Evolutionary conservation across 192 early-diverging fungal species (phyloP).

Genomic region (Borealophlyctis nickersoniae): DNA sequence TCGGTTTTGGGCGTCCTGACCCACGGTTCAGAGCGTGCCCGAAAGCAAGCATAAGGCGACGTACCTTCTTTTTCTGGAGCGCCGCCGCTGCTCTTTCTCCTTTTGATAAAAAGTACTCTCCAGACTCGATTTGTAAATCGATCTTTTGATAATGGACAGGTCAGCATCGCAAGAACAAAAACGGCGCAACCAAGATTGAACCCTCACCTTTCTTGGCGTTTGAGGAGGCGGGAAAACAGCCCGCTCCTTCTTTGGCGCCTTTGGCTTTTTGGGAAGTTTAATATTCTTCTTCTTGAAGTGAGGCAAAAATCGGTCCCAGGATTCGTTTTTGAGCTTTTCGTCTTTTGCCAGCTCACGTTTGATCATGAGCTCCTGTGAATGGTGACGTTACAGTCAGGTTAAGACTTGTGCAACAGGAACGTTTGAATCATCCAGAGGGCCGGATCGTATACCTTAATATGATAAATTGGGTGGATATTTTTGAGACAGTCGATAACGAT

Average conservation of each 20-base stretch:
- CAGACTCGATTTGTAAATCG: conserved; percentile 88
- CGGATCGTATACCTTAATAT: conserved; percentile 73
- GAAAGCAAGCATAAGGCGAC: too few relatives aligned
- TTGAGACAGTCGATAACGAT: conserved; percentile 98
- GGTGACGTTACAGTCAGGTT: background rate
- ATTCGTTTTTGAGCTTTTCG: conserved; percentile 85
- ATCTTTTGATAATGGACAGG: too few relatives aligned
- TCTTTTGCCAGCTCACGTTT: conserved; percentile 97
- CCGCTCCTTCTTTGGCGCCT: conserved; percentile 75
- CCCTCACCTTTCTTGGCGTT: conserved; percentile 69
- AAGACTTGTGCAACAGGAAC: conserved; percentile 1
- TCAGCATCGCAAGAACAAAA: too few relatives aligned
- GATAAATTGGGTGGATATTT: conserved; percentile 98
- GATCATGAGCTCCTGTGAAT: conserved; percentile 89
- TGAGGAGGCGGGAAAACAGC: conserved; percentile 90
- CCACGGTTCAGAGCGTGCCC: background rate
- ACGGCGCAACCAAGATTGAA: too few relatives aligned
- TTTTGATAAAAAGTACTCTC: conserved; percentile 88
- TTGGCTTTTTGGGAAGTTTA: conserved; percentile 67
- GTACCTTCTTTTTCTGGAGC: conserved; percentile 69
- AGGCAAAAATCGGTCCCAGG: conserved; percentile 97
- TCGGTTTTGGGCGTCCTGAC: background rate
- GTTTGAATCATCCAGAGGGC: background rate
- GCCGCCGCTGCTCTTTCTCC: conserved; percentile 35
- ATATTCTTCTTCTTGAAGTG: conserved; percentile 92